Evolutionary conservation across 2,329 filamentous ascomycete species (phyloP).

Genomic region (Plectosphaerella sp.): DNA sequence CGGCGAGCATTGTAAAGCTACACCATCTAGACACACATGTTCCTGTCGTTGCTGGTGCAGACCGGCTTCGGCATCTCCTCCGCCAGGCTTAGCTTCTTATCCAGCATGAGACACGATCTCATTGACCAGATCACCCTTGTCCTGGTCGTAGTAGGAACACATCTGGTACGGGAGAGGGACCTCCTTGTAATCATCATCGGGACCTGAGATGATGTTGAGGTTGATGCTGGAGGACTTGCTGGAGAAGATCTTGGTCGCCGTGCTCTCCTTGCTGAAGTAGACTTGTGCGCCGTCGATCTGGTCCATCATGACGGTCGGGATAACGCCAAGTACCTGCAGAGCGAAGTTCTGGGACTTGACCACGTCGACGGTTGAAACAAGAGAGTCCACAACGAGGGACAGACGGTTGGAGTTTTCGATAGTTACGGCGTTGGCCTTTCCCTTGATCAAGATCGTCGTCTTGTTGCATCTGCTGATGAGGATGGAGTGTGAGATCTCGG

Average conservation of each 20-base stretch:
- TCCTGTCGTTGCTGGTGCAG: too few relatives aligned
- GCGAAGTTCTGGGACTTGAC: conserved; percentile 95
- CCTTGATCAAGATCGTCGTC: conserved; percentile 80
- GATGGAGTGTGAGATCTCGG: conserved; percentile 79
- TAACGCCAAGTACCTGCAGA: conserved; percentile 79
- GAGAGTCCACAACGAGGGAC: conserved; percentile 81
- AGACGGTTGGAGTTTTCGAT: conserved; percentile 85
- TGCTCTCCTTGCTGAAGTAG: conserved; percentile 78
- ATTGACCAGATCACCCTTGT: conserved; percentile 71
- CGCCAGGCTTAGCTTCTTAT: conserved; percentile 31
- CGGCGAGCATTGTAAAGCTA: too few relatives aligned
- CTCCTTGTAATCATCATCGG: conserved; percentile 80
- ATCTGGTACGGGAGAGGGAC: conserved; percentile 87
- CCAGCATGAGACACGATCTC: conserved; percentile 96
- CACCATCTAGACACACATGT: too few relatives aligned
- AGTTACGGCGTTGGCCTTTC: conserved; percentile 95
- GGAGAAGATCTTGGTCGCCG: conserved; percentile 76
- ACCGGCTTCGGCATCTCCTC: too few relatives aligned
- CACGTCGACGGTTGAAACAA: conserved; percentile 88
- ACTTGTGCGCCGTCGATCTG: conserved; percentile 87
- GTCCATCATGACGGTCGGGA: conserved; percentile 87
- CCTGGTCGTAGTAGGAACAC: conserved; percentile 66
- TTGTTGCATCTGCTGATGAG: conserved; percentile 91
- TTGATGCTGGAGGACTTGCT: conserved; percentile 88
- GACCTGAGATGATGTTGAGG: conserved; percentile 70